These are phyloP conservation scores for Penicillium crustosum DNA, from an alignment of 2,329 filamentous ascomycete genomes.

Conservation along the genomic window DNA sequence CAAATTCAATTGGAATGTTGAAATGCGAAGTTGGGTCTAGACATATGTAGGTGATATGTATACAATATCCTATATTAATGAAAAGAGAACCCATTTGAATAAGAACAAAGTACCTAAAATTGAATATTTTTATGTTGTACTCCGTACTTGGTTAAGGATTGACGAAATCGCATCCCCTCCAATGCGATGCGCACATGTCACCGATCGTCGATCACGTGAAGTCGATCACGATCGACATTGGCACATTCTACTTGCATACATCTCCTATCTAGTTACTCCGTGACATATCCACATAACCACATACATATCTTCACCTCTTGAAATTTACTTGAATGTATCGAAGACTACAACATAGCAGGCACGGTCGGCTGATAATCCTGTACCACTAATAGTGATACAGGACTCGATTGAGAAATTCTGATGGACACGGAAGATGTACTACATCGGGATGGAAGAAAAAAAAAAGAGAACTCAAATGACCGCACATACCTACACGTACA, in stretches of 20 bases:
- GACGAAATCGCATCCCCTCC: neutral
- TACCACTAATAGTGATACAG: conserved; percentile 11
- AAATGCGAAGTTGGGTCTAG: neutral
- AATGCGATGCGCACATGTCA: neutral
- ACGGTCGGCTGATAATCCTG: neutral
- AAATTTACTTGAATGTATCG: neutral
- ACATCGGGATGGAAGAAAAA: neutral
- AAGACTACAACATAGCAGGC: neutral
- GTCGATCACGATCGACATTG: neutral
- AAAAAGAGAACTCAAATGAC: neutral
- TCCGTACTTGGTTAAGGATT: too few species aligned
- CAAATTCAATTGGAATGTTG: neutral
- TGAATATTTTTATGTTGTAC: too few species aligned
- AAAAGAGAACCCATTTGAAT: neutral
- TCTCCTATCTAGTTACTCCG: neutral
- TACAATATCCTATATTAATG: neutral
- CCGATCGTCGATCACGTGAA: neutral
- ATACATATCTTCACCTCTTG: neutral
- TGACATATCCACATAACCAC: too few species aligned
- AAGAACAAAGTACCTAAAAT: neutral
- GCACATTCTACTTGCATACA: neutral
- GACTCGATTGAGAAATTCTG: conserved; percentile 12
- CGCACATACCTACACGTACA: neutral
- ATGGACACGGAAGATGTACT: neutral
- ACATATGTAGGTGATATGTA: neutral